A percentile compares a stretch with the other conserved stretches of the same genome.
phyloP scores from a whole-genome alignment of 208 protist species.

The Crithidia acanthocephali region DNA sequence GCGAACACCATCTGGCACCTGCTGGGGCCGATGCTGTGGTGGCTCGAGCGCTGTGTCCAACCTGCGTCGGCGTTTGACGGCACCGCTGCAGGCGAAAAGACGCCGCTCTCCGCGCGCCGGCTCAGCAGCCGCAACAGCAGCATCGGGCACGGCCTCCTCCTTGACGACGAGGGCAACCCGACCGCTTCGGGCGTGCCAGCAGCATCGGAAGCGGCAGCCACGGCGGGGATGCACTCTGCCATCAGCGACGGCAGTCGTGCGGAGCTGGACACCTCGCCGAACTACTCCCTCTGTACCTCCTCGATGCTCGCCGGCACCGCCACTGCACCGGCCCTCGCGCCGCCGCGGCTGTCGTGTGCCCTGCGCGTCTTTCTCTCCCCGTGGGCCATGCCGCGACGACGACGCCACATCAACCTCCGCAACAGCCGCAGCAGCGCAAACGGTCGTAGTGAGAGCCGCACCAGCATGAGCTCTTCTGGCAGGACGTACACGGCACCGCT shows the following conservation, averaged over 20 bases:
- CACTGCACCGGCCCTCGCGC: background rate
- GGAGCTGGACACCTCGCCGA: background rate
- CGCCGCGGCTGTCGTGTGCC: conserved; percentile 1
- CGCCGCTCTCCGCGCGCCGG: too few relatives aligned
- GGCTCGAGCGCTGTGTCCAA: conserved; percentile 4
- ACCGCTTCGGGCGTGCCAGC: too few relatives aligned
- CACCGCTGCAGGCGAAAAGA: background rate
- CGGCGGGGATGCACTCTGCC: background rate
- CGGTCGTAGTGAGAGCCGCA: background rate
- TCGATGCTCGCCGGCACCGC: background rate
- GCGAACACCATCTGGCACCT: conserved; percentile 4
- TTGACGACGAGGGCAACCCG: too few relatives aligned
- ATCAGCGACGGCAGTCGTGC: background rate
- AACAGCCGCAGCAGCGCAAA: background rate
- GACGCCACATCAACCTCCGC: background rate
- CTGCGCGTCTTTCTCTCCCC: conserved; percentile 12
- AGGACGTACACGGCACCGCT: background rate
- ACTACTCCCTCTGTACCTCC: background rate
- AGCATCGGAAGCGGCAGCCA: too few relatives aligned
- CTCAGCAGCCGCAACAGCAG: too few relatives aligned
- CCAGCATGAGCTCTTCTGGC: background rate
- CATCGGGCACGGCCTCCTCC: too few relatives aligned
- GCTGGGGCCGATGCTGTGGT: conserved; percentile 12
- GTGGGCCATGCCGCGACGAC: conserved; percentile 17
- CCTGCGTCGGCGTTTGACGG: background rate